A percentile compares a stretch with the other conserved stretches of the same genome.
phyloP scores from a whole-genome alignment of 176 grass and related monocot species.

The Tillandsia fasciculata region DNA sequence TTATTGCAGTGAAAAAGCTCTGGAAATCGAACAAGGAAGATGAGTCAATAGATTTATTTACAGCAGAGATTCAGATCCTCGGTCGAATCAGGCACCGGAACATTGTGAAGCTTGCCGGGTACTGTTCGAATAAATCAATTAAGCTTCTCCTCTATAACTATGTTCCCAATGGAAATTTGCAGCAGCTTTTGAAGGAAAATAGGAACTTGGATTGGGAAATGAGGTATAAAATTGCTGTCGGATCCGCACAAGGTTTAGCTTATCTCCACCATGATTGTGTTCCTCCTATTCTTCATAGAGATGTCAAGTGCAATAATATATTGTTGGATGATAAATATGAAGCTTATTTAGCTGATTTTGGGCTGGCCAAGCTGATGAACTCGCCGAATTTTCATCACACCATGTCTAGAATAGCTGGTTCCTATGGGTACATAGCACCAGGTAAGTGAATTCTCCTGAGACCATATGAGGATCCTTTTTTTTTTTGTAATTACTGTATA shows the following conservation, averaged over 20 bases:
- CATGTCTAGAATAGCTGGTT: slow-evolving; percentile 77
- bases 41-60: slow-evolving; percentile 51
- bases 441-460: slow-evolving; percentile 34
- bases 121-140: slow-evolving; percentile 86
- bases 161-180: slow-evolving; percentile 80
- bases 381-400: slow-evolving; percentile 83
- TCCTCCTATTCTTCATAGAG: slow-evolving; percentile 74
- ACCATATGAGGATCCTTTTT: neutral
- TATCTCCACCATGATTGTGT: slow-evolving; percentile 92
- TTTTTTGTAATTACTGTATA: neutral
- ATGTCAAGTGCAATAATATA: slow-evolving; percentile 97
- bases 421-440: slow-evolving; percentile 97
- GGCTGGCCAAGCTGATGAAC: slow-evolving; percentile 92
- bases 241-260: slow-evolving; percentile 70
- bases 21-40: slow-evolving; percentile 70
- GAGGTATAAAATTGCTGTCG: slow-evolving; percentile 71
- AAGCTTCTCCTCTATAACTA: slow-evolving; percentile 98
- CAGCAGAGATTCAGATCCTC: slow-evolving; percentile 80
- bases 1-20: slow-evolving; percentile 85
- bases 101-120: slow-evolving; percentile 82
- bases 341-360: slow-evolving; percentile 88
- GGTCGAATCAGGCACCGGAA: slow-evolving; percentile 96
- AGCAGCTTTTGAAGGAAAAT: slow-evolving; percentile 68
- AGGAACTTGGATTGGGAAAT: slow-evolving; percentile 85
- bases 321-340: slow-evolving; percentile 82